phyloP scores from a whole-genome alignment of 1,284 basidiomycete species.

The Leccinum pachyderme region DNA sequence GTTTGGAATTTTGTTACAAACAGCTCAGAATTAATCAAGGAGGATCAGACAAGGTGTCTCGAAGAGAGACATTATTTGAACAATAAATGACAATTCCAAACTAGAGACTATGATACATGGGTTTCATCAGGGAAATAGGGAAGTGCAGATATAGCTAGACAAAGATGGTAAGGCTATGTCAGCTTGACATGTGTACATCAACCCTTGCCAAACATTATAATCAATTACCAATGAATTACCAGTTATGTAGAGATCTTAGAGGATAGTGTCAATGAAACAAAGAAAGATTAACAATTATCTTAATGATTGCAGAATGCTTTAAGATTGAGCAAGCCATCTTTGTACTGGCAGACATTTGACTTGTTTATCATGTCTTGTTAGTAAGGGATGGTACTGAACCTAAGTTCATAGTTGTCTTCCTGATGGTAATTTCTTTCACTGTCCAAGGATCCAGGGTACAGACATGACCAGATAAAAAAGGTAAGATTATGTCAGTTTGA shows the following conservation, averaged over 20 bases:
- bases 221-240: background rate
- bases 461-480: background rate
- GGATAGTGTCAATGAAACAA: background rate
- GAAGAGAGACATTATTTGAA: too few relatives aligned
- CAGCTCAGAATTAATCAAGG: too few relatives aligned
- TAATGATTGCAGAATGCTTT: background rate
- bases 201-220: background rate
- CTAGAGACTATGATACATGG: too few relatives aligned
- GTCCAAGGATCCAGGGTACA: background rate
- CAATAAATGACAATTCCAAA: too few relatives aligned
- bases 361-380: background rate
- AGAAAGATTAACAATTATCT: background rate
- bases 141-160: background rate
- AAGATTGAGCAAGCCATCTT: background rate
- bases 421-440: background rate
- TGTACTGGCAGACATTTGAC: background rate
- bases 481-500: background rate
- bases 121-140: background rate
- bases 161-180: background rate
- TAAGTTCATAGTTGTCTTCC: background rate
- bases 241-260: background rate
- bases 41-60: too few relatives aligned
- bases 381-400: background rate
- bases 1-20: too few relatives aligned
- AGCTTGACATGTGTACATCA: background rate